Evolutionary conservation across 108 stramenopile genomes (phyloP).

Genomic region (Cyclotella cryptica): DNA sequence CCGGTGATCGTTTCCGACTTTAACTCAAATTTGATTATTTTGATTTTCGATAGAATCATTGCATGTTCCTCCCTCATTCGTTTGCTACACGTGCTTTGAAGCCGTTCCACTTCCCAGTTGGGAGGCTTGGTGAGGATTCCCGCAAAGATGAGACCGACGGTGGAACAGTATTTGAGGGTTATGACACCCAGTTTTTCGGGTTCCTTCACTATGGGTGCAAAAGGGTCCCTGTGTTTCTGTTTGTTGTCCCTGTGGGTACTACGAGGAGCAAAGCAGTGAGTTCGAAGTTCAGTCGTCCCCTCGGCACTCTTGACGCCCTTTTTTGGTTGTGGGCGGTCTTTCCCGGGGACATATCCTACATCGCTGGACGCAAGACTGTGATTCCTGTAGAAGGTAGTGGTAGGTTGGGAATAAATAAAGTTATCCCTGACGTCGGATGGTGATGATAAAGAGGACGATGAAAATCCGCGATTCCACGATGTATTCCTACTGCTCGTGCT

Average conservation of each 20-base stretch:
- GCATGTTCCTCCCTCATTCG: conserved; percentile 13
- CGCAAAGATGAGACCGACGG: conserved; percentile 4
- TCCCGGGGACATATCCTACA: conserved; percentile 19
- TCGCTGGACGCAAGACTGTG: not conserved
- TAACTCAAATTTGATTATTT: not conserved
- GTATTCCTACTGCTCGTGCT: not conserved
- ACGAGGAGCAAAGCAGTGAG: not conserved
- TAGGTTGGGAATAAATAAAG: not conserved
- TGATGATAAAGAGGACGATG: not conserved
- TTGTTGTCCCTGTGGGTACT: too few relatives aligned
- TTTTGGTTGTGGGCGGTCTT: conserved; percentile 8
- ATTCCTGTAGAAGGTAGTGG: not conserved
- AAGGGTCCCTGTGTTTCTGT: not conserved
- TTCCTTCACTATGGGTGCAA: not conserved
- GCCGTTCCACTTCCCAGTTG: conserved; percentile 6
- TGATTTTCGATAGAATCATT: conserved; percentile 4
- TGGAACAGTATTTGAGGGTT: conserved; percentile 12
- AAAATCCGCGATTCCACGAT: not conserved
- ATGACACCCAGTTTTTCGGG: conserved; percentile 4
- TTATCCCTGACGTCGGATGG: not conserved
- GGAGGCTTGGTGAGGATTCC: conserved; percentile 9
- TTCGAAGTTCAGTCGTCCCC: conserved; percentile 16
- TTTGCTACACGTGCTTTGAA: not conserved
- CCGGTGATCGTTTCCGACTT: conserved; percentile 1
- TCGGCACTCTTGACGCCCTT: conserved; percentile 23